Conservation (phyloP, 2,329 filamentous ascomycete genomes). For the Cladosporium sphaerospermum region DNA sequence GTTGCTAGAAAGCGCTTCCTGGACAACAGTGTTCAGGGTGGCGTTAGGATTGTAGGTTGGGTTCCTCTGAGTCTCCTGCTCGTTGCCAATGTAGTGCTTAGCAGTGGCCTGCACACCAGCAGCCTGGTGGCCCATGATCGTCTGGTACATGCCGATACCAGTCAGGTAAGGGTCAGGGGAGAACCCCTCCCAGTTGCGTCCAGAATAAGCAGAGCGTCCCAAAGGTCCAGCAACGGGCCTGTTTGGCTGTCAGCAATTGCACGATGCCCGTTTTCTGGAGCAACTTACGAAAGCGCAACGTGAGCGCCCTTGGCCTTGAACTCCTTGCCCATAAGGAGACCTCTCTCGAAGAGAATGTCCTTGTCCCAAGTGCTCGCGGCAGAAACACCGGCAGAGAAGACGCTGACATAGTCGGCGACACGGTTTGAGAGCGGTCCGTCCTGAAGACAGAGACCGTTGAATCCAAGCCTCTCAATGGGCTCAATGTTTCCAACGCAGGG, state of each 20-base stretch:
- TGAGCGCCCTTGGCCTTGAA: conserved; percentile 42
- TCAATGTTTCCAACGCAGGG: conserved; percentile 33
- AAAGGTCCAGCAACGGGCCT: conserved; percentile 43
- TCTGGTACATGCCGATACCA: conserved; percentile 41
- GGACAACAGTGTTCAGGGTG: conserved; percentile 16
- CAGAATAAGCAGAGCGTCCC: conserved; percentile 13
- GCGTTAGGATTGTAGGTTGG: conserved; percentile 1
- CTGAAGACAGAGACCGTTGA: conserved; percentile 60
- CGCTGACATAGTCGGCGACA: conserved; percentile 38
- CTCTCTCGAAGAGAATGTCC: conserved; percentile 46
- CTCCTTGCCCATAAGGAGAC: conserved; percentile 28
- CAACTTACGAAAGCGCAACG: conserved; percentile 35
- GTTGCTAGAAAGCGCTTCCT: conserved; percentile 31
- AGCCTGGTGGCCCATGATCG: conserved; percentile 45
- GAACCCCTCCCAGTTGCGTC: conserved; percentile 50
- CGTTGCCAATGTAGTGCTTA: conserved; percentile 11
- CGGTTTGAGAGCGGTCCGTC: conserved; percentile 56
- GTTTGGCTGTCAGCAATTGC: not conserved
- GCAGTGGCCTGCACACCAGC: conserved; percentile 31
- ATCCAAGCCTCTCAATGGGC: conserved; percentile 25
- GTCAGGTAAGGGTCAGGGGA: conserved; percentile 60
- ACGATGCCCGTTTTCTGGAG: not conserved
- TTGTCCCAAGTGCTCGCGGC: conserved; percentile 82
- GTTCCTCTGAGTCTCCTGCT: conserved; percentile 13
- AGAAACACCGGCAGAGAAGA: conserved; percentile 78